phyloP scores from a whole-genome alignment of 2,329 filamentous ascomycete species.

The Paraphaeosphaeria minitans region DNA sequence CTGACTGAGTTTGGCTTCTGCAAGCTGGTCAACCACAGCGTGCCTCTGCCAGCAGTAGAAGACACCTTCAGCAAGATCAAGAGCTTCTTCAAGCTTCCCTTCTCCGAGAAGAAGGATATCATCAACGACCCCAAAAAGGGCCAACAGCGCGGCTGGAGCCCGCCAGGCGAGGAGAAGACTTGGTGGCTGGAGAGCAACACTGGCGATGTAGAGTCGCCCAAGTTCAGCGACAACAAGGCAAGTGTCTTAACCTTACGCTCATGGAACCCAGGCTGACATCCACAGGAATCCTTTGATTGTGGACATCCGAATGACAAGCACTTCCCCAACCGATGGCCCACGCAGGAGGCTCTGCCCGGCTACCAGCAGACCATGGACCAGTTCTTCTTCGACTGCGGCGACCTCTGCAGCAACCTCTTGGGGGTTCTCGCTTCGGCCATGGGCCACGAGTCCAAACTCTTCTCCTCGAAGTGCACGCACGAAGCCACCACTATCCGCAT shows the following conservation, averaged over 20 bases:
- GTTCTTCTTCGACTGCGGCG: not conserved
- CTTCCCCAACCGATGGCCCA: conserved; percentile 20
- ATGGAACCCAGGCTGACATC: not conserved
- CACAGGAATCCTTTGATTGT: conserved; percentile 15
- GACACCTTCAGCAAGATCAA: conserved; percentile 7
- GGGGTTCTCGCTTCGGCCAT: conserved; percentile 4
- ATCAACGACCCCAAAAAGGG: not conserved
- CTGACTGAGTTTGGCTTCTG: conserved; percentile 1
- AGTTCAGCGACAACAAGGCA: conserved; percentile 5
- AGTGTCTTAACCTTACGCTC: not conserved
- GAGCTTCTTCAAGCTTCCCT: conserved; percentile 13
- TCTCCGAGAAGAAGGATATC: conserved; percentile 4
- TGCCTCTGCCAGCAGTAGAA: not conserved
- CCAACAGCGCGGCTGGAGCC: conserved; percentile 14
- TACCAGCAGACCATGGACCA: conserved; percentile 15
- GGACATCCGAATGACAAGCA: conserved; percentile 5
- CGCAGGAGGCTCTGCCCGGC: conserved; percentile 5
- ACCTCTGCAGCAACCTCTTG: conserved; percentile 11
- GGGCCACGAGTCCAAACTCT: not conserved
- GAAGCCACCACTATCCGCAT: conserved; percentile 1
- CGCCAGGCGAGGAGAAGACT: conserved; percentile 6
- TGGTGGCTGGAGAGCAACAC: conserved; percentile 1
- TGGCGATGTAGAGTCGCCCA: not conserved
- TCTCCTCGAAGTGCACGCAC: not conserved
- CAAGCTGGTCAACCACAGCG: conserved; percentile 5